Evolutionary conservation across 2,329 filamentous ascomycete species (phyloP).

Genomic region (Dissoconium aciculare): DNA sequence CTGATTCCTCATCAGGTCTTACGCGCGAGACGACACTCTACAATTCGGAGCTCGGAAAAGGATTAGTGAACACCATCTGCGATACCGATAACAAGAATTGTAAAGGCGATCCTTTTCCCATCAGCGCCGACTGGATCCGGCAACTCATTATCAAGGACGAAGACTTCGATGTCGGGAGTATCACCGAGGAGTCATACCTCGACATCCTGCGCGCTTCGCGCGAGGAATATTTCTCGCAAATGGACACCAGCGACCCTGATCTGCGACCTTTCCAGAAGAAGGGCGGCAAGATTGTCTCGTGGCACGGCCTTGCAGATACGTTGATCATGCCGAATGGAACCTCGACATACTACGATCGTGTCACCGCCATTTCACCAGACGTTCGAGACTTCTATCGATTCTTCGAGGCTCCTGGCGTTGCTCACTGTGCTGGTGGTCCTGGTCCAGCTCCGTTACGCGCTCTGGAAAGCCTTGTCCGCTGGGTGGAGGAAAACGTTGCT

Average conservation of each 20-base stretch:
- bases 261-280: conserved; percentile 22
- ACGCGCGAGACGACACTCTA: conserved; percentile 11
- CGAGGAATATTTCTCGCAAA: conserved; percentile 19
- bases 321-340: conserved; percentile 25
- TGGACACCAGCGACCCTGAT: conserved; percentile 25
- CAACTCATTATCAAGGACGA: conserved; percentile 21
- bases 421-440: conserved; percentile 23
- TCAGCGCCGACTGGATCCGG: conserved; percentile 24
- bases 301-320: conserved; percentile 24
- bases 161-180: conserved; percentile 8
- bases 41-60: too few species aligned
- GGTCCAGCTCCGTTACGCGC: conserved; percentile 14
- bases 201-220: conserved; percentile 7
- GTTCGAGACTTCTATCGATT: conserved; percentile 23
- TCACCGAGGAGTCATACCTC: conserved; percentile 11
- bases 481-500: conserved; percentile 18
- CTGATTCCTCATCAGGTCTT: conserved; percentile 3
- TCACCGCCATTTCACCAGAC: conserved; percentile 9
- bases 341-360: conserved; percentile 23
- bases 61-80: conserved; percentile 19
- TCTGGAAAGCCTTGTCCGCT: conserved; percentile 10
- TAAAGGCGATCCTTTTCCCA: conserved; percentile 18
- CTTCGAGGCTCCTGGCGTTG: conserved; percentile 25
- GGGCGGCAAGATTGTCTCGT: conserved; percentile 28
- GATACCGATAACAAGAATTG: conserved; percentile 12